Conservation (phyloP, 2,329 filamentous ascomycete genomes). For the Sporothrix pseudoabietina region DNA sequence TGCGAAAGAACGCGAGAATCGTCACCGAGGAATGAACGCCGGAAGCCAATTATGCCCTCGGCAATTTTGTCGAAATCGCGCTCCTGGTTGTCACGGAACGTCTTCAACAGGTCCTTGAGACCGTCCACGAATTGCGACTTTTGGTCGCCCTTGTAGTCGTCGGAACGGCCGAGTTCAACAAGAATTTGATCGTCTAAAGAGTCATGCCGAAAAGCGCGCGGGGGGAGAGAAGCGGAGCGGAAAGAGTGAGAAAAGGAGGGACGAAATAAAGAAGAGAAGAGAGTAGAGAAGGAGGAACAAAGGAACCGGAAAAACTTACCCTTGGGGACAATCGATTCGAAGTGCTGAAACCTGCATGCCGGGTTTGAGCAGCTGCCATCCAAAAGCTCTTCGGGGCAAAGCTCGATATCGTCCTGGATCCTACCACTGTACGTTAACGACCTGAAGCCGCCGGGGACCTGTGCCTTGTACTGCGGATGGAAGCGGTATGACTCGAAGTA, state of each 20-base stretch:
- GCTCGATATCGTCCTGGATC: conserved; percentile 71
- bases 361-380: conserved; percentile 69
- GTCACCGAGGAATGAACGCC: conserved; percentile 65
- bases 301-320: conserved; percentile 61
- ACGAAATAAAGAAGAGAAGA: conserved; percentile 40
- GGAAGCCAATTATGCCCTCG: conserved; percentile 66
- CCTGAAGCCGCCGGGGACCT: conserved; percentile 74
- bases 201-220: conserved; percentile 37
- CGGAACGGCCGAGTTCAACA: conserved; percentile 68
- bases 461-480: conserved; percentile 72
- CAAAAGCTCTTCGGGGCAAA: conserved; percentile 76
- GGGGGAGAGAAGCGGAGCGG: conserved; percentile 31
- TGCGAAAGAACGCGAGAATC: conserved; percentile 61
- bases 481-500: conserved; percentile 88
- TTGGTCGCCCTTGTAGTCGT: conserved; percentile 64
- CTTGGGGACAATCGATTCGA: conserved; percentile 68
- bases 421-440: conserved; percentile 93
- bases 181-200: conserved; percentile 71
- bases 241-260: conserved; percentile 37
- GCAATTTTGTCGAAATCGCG: conserved; percentile 69
- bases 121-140: conserved; percentile 64
- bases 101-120: conserved; percentile 61
- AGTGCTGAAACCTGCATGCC: conserved; percentile 78
- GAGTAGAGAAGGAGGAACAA: background rate
- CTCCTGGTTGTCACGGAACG: conserved; percentile 61